Evolutionary conservation across 495 filamentous ascomycete genomes (phyloP).

Genomic region (Penicillium nucicola): DNA sequence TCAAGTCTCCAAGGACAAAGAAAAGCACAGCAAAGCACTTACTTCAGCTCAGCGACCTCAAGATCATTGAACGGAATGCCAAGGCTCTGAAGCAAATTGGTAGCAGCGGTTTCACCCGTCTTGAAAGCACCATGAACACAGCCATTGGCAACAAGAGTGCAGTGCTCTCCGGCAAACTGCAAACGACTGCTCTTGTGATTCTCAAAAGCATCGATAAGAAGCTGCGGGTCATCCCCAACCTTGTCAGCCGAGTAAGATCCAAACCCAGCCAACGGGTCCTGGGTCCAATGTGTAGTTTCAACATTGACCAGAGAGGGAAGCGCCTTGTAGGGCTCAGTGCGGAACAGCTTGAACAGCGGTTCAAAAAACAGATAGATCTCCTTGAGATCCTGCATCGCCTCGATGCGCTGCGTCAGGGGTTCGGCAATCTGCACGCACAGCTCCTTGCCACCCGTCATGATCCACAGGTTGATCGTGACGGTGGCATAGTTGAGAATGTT

Average conservation of each 20-base stretch:
- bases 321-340: slow-evolving; percentile 23
- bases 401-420: slow-evolving; percentile 23
- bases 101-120: slow-evolving; percentile 22
- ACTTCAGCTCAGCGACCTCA: background rate
- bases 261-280: slow-evolving; percentile 22
- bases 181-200: slow-evolving; percentile 16
- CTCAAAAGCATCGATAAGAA: slow-evolving; percentile 14
- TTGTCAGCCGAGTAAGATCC: slow-evolving; percentile 24
- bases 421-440: slow-evolving; percentile 26
- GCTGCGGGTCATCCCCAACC: slow-evolving; percentile 20
- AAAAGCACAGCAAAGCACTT: background rate
- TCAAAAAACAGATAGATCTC: slow-evolving; percentile 23
- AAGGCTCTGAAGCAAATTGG: slow-evolving; percentile 15
- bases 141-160: slow-evolving; percentile 19
- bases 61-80: slow-evolving; percentile 11
- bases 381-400: slow-evolving; percentile 17
- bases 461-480: slow-evolving; percentile 25
- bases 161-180: slow-evolving; percentile 27
- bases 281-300: slow-evolving; percentile 27
- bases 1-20: background rate
- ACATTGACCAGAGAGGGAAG: slow-evolving; percentile 19
- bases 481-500: slow-evolving; percentile 25
- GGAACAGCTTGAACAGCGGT: slow-evolving; percentile 23
- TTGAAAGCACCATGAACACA: slow-evolving; percentile 24
- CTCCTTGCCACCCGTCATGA: slow-evolving; percentile 22